Conservation (phyloP, 495 filamentous ascomycete genomes). For the Aspergillus nanangensis region DNA sequence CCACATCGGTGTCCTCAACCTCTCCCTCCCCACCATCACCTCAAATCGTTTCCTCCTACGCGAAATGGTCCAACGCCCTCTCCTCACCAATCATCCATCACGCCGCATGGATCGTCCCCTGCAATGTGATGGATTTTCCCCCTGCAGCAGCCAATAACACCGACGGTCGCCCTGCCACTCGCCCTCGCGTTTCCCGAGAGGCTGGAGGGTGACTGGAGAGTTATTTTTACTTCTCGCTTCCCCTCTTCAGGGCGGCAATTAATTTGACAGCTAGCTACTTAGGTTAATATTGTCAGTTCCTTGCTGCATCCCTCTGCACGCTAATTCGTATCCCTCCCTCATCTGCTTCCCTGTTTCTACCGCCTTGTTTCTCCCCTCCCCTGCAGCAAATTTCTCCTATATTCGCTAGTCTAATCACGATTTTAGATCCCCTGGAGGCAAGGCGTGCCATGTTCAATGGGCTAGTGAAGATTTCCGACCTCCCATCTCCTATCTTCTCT, state of each 20-base stretch:
- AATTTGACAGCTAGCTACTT: too few relatives aligned
- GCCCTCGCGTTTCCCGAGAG: not conserved
- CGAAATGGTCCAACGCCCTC: not conserved
- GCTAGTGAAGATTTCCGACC: too few relatives aligned
- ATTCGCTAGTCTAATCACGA: not conserved
- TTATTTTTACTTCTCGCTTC: conserved; percentile 4
- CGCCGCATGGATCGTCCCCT: conserved; percentile 6
- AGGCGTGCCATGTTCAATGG: too few relatives aligned
- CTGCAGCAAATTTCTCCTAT: not conserved
- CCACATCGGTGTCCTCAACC: not conserved
- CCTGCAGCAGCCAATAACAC: conserved; percentile 8
- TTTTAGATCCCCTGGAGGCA: too few relatives aligned
- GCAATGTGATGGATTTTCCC: conserved; percentile 18
- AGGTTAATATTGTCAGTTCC: too few relatives aligned
- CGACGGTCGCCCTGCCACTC: not conserved
- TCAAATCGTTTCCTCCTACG: not conserved
- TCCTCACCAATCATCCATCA: not conserved
- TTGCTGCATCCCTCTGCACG: too few relatives aligned
- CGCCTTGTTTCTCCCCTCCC: not conserved
- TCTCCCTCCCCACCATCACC: not conserved
- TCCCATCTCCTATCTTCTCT: too few relatives aligned
- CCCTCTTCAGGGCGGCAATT: too few relatives aligned
- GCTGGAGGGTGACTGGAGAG: not conserved
- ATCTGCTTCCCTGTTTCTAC: conserved; percentile 1
- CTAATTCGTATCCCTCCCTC: not conserved